These are phyloP conservation scores for Massarina eburnea DNA, from an alignment of 2,329 filamentous ascomycete species.

Conservation along the genomic window DNA sequence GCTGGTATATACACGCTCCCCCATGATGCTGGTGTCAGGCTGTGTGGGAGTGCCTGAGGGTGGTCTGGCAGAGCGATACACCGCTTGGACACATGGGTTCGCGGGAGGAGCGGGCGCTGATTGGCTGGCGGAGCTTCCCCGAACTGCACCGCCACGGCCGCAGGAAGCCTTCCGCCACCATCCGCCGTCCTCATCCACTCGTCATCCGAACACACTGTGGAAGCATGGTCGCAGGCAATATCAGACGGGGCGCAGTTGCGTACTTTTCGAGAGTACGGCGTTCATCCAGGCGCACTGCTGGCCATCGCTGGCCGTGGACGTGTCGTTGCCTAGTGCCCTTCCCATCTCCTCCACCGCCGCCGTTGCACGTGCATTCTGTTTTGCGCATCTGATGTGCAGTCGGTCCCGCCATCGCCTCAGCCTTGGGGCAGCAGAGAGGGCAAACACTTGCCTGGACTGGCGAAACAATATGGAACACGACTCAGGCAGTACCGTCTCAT, in stretches of 20 bases:
- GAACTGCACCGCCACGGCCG: slow-evolving; percentile 14
- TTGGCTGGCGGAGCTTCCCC: slow-evolving; percentile 12
- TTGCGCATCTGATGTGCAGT: slow-evolving; percentile 4
- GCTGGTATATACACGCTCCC: slow-evolving; percentile 24
- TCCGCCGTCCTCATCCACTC: slow-evolving; percentile 23
- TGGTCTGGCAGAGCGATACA: slow-evolving; percentile 18
- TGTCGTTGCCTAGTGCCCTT: slow-evolving; percentile 28
- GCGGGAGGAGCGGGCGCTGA: slow-evolving; percentile 19
- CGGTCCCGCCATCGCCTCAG: slow-evolving; percentile 5
- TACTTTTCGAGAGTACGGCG: slow-evolving; percentile 9
- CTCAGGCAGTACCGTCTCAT: slow-evolving; percentile 3
- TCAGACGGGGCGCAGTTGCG: slow-evolving; percentile 27
- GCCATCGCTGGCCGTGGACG: slow-evolving; percentile 18
- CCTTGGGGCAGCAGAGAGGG: slow-evolving; percentile 3
- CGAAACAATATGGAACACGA: slow-evolving; percentile 32
- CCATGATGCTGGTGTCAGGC: slow-evolving; percentile 28
- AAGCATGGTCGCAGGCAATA: background rate
- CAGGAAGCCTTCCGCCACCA: slow-evolving; percentile 11
- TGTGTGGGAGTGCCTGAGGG: slow-evolving; percentile 27
- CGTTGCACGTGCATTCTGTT: slow-evolving; percentile 2
- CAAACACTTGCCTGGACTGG: slow-evolving; percentile 15
- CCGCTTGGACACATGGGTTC: slow-evolving; percentile 10
- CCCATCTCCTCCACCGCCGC: background rate
- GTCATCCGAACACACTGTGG: slow-evolving; percentile 2
- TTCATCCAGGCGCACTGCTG: slow-evolving; percentile 18